Base-by-base conservation (phyloP, 129 eudicot genomes). In the Gnaphalium uliginosum region DNA sequence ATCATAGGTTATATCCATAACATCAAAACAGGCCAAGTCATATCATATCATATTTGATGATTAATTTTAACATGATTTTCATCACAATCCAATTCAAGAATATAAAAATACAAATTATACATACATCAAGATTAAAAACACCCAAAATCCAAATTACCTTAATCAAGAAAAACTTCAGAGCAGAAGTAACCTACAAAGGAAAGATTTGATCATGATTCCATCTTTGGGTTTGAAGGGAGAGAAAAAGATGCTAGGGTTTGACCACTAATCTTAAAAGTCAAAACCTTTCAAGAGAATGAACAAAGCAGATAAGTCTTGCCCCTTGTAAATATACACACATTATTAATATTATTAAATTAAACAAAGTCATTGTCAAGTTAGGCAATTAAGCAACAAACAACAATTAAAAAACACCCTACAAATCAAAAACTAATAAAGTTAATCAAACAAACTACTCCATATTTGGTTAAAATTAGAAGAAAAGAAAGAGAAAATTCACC, bases 331-430 rank as follows among this genome's bases (percentile, higher is more conserved):
- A 43, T 53, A 21, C 5, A 51, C 17, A 3, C 41, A 29, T 22
- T 50, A 66, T 51, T 43, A 9, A 3, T 13, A 10, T 43, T 43
- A 13, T 43, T 43, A 43, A 43, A 43, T 13, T 43, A 43, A 11
- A 43, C 51, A 13, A 43, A 69, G 69, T 61, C 37, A 69, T 69
- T 58, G 70, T 68, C 10, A 76, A 76, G 74, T 76, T 69, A 43
- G 76, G 64, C 57, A 60, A 69, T 54, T 65, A 24, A 76, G 71
- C 79, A 76, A 76, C 71, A 69, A 69, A 48, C 70, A 69, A 68
- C 51, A 4, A 77, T 33, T 71, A 78, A 43, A 69, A 76, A 35
- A 48, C 33, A 51, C 25, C 11, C 25, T 11, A 32, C 53, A 53
- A 30, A 53, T 10, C 66, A 33, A n/a, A 57, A 72, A 5, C 23